These are phyloP conservation scores for Arachis hypogaea DNA, from an alignment of 306 rosid genomes.

Conservation along the genomic window DNA sequence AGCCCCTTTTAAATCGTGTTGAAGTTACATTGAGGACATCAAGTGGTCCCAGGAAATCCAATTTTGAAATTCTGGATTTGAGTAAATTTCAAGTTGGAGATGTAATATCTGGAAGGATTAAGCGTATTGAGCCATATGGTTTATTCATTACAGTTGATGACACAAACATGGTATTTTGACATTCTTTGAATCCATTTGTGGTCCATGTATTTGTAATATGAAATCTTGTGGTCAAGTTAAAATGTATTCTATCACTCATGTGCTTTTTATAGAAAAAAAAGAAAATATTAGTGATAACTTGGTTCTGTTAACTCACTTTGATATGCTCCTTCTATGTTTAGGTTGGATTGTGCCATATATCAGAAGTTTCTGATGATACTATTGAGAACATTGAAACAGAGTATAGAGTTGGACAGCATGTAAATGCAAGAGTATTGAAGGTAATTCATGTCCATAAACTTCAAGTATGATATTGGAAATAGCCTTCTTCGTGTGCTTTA, in stretches of 20 bases:
- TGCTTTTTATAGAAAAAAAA: neutral
- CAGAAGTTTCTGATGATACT: constrained; percentile 77
- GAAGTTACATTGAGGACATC: constrained; percentile 80
- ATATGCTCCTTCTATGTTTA: constrained; percentile 38
- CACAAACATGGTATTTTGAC: constrained; percentile 61
- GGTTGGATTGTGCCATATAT: constrained; percentile 93
- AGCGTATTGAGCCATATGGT: constrained; percentile 87
- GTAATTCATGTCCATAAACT: constrained; percentile 46
- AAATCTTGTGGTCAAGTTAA: neutral
- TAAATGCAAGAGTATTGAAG: constrained; percentile 80
- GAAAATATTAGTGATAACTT: neutral
- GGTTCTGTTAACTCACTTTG: constrained; percentile 29
- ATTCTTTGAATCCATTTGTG: constrained; percentile 29
- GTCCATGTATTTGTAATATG: constrained; percentile 22
- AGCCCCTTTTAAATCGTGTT: constrained; percentile 83
- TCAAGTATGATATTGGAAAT: constrained; percentile 20
- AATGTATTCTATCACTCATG: neutral
- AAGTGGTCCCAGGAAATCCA: constrained; percentile 39
- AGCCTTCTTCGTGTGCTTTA: neutral
- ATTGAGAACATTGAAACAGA: constrained; percentile 61
- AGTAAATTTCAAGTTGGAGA: constrained; percentile 71
- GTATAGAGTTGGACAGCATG: constrained; percentile 75
- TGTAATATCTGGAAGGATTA: constrained; percentile 73
- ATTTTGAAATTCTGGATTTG: constrained; percentile 53
- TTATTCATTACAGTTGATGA: constrained; percentile 77